Percentiles rank a stretch among this genome's conserved stretches.
These are phyloP conservation scores for Beverwykella pulmonaria DNA, from an alignment of 495 filamentous ascomycete genomes.

Conservation along the genomic window DNA sequence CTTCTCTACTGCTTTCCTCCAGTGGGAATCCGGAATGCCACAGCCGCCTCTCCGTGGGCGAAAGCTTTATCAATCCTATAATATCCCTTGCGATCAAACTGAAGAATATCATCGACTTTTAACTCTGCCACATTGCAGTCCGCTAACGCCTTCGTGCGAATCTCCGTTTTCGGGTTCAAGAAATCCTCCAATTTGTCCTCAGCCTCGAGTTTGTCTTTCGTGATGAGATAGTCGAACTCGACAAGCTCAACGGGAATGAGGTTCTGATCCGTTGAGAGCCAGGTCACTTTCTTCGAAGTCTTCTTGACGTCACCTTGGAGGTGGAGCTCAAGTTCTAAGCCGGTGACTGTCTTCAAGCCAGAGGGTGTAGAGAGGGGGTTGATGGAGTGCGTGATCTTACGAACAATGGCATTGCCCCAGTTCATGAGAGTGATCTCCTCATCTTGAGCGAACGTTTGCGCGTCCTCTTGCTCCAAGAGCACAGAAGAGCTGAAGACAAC, in stretches of 20 bases:
- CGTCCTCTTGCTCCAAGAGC: constrained; percentile 84
- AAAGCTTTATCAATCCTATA: constrained; percentile 73
- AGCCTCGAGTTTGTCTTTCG: constrained; percentile 83
- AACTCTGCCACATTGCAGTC: constrained; percentile 78
- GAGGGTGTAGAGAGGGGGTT: constrained; percentile 46
- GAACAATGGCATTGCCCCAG: constrained; percentile 91
- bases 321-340: constrained; percentile 76
- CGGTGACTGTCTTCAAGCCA: constrained; percentile 56
- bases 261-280: constrained; percentile 76
- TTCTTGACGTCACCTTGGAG: constrained; percentile 87
- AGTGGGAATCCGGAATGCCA: constrained; percentile 49
- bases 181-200: constrained; percentile 82
- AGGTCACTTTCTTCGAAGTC: constrained; percentile 95
- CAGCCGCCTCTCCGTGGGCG: constrained; percentile 48
- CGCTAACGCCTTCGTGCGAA: constrained; percentile 71
- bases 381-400: constrained; percentile 66
- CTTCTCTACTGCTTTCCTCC: constrained; percentile 39
- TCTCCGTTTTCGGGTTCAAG: constrained; percentile 74
- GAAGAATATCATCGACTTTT: constrained; percentile 83
- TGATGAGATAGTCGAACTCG: constrained; percentile 90
- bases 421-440: constrained; percentile 96
- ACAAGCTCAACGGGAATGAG: constrained; percentile 81
- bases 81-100: constrained; percentile 92
- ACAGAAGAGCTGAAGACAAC: constrained; percentile 72
- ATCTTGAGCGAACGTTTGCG: constrained; percentile 73